Percentiles rank a stretch among this genome's conserved stretches.
These are phyloP conservation scores for Colletotrichum orchidophilum DNA, from an alignment of 2,329 filamentous ascomycete genomes.

Conservation along the genomic window DNA sequence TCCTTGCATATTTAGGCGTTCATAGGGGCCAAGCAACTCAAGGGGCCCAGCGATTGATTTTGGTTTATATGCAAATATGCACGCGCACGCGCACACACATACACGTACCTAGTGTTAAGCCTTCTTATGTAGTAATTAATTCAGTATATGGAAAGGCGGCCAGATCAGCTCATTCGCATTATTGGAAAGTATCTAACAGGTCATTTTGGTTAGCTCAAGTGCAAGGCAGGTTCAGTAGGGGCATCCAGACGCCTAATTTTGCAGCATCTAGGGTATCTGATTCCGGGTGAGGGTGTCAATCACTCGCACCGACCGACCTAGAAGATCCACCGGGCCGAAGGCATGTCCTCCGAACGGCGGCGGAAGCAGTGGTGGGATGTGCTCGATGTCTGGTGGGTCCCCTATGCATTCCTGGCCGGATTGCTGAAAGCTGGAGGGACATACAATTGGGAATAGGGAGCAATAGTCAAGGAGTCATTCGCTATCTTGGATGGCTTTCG, in stretches of 20 bases:
- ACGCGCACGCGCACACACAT: not conserved
- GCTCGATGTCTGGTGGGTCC: not conserved
- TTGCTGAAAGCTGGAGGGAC: no score
- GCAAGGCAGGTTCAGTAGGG: not conserved
- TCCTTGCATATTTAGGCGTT: conserved; percentile 3
- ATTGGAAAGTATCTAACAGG: not conserved
- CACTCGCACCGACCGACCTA: not conserved
- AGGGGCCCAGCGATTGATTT: not conserved
- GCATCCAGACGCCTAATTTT: not conserved
- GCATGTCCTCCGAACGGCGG: not conserved
- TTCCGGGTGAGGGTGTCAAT: not conserved
- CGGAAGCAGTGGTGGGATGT: not conserved
- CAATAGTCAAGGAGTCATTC: not conserved
- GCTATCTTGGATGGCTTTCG: not conserved
- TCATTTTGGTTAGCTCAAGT: not conserved
- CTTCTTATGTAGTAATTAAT: conserved; percentile 12
- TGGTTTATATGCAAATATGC: not conserved
- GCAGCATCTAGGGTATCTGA: not conserved
- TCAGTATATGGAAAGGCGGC: not conserved
- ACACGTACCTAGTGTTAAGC: not conserved
- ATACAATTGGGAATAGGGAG: not conserved
- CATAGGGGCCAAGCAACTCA: not conserved
- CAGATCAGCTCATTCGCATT: not conserved
- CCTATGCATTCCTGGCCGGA: no score
- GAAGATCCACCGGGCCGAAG: not conserved